Base-by-base conservation (phyloP, 306 rosid species). In the Sechiopsis laciniata region DNA sequence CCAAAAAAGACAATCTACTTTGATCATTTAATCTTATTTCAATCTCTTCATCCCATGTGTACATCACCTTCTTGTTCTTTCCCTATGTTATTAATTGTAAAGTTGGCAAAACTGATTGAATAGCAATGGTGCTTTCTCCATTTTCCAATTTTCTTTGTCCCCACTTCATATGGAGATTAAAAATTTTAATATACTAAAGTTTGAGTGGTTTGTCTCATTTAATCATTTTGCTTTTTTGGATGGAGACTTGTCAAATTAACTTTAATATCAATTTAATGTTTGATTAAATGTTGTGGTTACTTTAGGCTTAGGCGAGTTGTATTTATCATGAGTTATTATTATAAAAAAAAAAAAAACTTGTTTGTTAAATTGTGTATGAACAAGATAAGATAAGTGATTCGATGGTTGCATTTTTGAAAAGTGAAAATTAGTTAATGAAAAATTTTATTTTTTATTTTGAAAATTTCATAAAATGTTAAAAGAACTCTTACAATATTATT, bases 21-120 rank as follows among this genome's bases (percentile, higher is more conserved):
- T n/a, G n/a, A n/a, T 26, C 29, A 1, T 26, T 26, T 2, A 1
- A 26, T 26, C 29, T 26, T 26, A 26, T 37, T 48, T 14, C 8
- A 68, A 46, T 67, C 56, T 67, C 55, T 66, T 19, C 35, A 40
- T 3, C 8, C 54, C 32, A 37, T 64, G 53, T 26, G 29, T 64
- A 6, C 46, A 40, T 40, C 8, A 6, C 46, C 46, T 40, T 9
- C 46, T 40, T 65, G 26, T 8, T 48, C 56, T 22, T 67, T 67
- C 56, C 73, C 73, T 21, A 68, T 68, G 37, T 67, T 67, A 67
- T 46, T 42, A 45, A 67, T 20, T 45, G 14, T 48, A 67, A 17
- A 62, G 16, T 64, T 46, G 55, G 55, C 55, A 8, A 42, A 67
- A 46, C 35, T 20, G 12, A 12, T 46, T 3, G 46, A 67, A 9